Conservation (phyloP, 371 early-diverging fungal genomes). For the Mortierella sp. region DNA sequence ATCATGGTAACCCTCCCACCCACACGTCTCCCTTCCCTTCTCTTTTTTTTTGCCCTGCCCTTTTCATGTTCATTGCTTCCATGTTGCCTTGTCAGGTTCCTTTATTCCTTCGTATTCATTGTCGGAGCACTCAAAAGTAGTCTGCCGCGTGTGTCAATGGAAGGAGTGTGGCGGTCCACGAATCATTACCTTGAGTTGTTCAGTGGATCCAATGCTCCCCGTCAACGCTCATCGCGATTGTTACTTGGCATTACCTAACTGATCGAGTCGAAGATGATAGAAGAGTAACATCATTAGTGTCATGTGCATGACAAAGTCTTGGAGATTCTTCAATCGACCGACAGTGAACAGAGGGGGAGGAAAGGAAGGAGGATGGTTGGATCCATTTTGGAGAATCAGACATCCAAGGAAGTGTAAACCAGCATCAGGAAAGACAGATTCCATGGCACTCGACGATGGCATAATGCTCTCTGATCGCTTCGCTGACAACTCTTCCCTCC, state of each 20-base stretch:
- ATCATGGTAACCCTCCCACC: conserved; percentile 42
- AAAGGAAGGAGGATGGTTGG: not conserved
- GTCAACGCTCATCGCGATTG: no score
- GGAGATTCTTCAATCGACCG: no score
- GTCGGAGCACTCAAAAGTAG: not conserved
- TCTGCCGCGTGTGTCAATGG: not conserved
- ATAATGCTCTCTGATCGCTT: conserved; percentile 57
- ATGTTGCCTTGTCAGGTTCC: not conserved
- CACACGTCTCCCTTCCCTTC: not conserved
- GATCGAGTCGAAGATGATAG: no score
- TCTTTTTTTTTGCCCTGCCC: not conserved
- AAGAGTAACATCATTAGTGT: no score
- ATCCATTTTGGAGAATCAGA: conserved; percentile 31
- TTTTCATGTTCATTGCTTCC: not conserved
- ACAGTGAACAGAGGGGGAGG: not conserved
- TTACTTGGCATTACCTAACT: no score
- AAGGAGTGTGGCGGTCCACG: not conserved
- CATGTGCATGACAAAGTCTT: no score
- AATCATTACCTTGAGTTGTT: conserved; percentile 6
- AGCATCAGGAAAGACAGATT: conserved; percentile 44
- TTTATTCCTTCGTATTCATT: not conserved
- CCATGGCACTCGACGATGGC: conserved; percentile 55
- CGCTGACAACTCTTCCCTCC: conserved; percentile 18
- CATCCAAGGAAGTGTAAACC: conserved; percentile 57
- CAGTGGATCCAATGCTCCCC: no score